Evolutionary conservation across 345 rosid genomes (phyloP), one percentile per base, ranked within the genome.

Genomic region (Rubroshorea leprosula): DNA sequence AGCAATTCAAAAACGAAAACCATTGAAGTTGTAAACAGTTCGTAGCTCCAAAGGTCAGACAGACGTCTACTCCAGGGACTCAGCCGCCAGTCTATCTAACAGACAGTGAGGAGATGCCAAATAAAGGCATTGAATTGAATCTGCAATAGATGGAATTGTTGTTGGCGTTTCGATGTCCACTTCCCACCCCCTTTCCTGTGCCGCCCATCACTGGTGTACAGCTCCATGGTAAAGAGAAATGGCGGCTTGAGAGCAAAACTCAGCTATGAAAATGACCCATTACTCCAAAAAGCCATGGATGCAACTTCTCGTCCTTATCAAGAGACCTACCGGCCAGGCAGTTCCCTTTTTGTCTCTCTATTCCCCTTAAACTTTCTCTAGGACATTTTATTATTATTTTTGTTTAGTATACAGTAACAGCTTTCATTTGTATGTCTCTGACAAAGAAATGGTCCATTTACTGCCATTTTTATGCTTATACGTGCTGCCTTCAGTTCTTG

Each of bases 291-390:
- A 23, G 89, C 97, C 54, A 35, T 79, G 13, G 6, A 62, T 31
- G 80, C 85, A 11, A 96, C 94, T 41, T 80, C 89, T 45, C 81
- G 84, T 58, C 94, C 97, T 57, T 79, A 84, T 16, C 89, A 70
- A 69, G 98, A 92, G 78, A 86, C 89, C 51, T 81, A 73, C 50
- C 78, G 80, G 45, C 76, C 83, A 41, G 90, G 98, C 49, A 75
- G 68, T 35, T 35, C 47, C 57, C 45, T n/a, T 29, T 23, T 6
- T 18, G 16, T 47, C 24, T 60, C 9, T 16, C n/a, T 14, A n/a
- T n/a, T n/a, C n/a, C n/a, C n/a, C n/a, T n/a, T 54, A 5, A 35
- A 19, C 67, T 63, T 54, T 57, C 63, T 46, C 12, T 66, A 23
- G 27, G 62, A 57, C 63, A 43, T 72, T 69, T 64, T 39, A 35